Evolutionary conservation across 306 rosid genomes (phyloP).

Genomic region (Prunus fruticosa): DNA sequence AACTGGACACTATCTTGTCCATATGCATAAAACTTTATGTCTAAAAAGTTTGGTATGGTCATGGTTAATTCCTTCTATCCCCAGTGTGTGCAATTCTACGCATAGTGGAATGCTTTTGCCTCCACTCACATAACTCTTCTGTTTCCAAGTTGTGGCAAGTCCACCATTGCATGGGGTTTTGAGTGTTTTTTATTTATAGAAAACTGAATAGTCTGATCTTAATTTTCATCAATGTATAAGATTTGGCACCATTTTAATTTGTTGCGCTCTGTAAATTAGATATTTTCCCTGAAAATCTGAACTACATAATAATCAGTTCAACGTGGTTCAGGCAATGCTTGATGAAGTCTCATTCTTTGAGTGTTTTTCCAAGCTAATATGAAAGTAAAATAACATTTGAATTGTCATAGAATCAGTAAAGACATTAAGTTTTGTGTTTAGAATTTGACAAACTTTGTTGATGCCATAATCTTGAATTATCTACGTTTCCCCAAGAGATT

Average conservation of each 20-base stretch:
- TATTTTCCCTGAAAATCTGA: not conserved
- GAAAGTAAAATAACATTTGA: not conserved
- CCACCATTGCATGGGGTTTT: slow-evolving; percentile 3
- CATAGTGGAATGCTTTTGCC: not conserved
- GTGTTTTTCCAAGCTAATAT: not conserved
- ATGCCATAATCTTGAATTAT: not conserved
- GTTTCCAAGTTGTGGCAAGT: not conserved
- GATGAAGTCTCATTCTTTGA: not conserved
- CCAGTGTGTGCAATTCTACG: not conserved
- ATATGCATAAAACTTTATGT: not conserved
- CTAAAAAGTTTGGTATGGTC: not conserved
- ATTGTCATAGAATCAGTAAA: not conserved
- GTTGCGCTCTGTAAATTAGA: not conserved
- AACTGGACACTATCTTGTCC: not conserved
- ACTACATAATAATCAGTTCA: not conserved
- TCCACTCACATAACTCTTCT: not conserved
- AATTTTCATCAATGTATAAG: not conserved
- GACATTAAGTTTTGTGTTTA: not conserved
- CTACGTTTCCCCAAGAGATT: not conserved
- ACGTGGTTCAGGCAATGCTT: not conserved
- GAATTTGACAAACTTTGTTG: not conserved
- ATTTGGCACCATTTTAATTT: not conserved
- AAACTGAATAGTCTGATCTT: not conserved
- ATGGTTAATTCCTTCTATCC: not conserved
- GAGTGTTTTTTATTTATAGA: not conserved